A percentile compares a stretch with the other conserved stretches of the same genome.
Evolutionary conservation across 805 yeast genomes (phyloP).

Genomic region (Yarrowia yakushimensis): DNA sequence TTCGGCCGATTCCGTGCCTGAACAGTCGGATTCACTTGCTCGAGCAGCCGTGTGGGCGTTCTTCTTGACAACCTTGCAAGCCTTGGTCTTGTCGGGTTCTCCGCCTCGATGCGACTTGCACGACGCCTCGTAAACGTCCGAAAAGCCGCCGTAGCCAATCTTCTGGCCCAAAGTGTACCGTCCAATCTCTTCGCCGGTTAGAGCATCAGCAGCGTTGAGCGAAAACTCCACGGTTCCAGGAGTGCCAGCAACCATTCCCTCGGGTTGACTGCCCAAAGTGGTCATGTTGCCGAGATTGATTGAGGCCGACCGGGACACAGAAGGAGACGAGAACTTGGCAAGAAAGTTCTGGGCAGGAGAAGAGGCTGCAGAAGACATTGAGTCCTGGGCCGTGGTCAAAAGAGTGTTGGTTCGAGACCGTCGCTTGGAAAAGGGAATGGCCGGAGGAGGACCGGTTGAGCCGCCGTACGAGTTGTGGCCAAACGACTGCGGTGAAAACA

Average conservation of each 20-base stretch:
- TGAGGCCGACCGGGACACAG: constrained; percentile 13
- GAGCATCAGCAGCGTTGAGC: constrained; percentile 49
- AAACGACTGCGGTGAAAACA: constrained; percentile 14
- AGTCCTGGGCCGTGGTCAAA: neutral
- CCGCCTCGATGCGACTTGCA: constrained; percentile 30
- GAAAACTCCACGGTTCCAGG: constrained; percentile 18
- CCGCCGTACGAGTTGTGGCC: constrained; percentile 23
- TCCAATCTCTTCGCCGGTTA: constrained; percentile 57
- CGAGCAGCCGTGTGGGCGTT: neutral
- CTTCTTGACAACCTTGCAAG: constrained; percentile 55
- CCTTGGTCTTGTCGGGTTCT: constrained; percentile 39
- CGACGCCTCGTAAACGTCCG: constrained; percentile 69
- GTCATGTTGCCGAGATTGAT: constrained; percentile 7
- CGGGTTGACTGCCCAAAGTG: constrained; percentile 1
- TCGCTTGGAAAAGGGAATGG: constrained; percentile 22
- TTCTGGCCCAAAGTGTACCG: constrained; percentile 62
- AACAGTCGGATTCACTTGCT: neutral
- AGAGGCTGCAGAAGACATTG: neutral
- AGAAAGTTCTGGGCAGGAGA: constrained; percentile 21
- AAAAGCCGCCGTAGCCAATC: constrained; percentile 90
- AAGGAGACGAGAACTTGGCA: constrained; percentile 24
- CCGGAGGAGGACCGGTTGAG: neutral
- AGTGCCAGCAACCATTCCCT: constrained; percentile 3
- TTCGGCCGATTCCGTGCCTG: constrained; percentile 7
- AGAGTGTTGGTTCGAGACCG: constrained; percentile 23